Evolutionary conservation across 2,329 filamentous ascomycete genomes (phyloP), one percentile per base, ranked within the genome.

Genomic region (Teratosphaeria epicoccoides): DNA sequence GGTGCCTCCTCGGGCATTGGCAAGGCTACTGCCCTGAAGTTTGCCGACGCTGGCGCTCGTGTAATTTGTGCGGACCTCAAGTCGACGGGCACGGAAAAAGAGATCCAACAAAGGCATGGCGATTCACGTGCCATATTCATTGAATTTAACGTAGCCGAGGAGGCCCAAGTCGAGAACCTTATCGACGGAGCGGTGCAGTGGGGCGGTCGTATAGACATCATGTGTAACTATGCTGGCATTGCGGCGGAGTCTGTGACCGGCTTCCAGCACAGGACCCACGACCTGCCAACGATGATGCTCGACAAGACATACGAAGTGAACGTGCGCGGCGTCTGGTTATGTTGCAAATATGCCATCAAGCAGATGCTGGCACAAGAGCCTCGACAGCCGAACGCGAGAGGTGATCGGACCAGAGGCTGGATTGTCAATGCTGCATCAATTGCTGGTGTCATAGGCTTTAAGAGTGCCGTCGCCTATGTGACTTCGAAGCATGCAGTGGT

Each of bases 371-470:
- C 55, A 23, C 71, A 72, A 52, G 66, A 68, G 20, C 69, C 66
- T 1, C 49, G 55, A 10, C 55, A 51, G 44, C 50, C 54, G 26
- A 61, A 68, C 12, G 59, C 56, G 3, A 60, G 60, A 2, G 71
- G 74, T 10, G 70, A 75, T 22, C 46, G 57, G 37, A 62, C 58
- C 1, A 57, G 73, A 44, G 76, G 75, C 0, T 77, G 73, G 71
- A 74, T 78, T 48, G 66, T 78, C 14, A 78, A 78, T 50, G 70
- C 73, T 2, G 68, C 73, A 0, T 73, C 70, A 9, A 70, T 75
- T 10, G 63, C 66, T 46, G 73, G 73, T 0, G 43, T 71, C 0
- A 62, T 57, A 9, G 49, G 40, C 12, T n/a, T 37, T n/a, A 25
- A 44, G 4, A 49, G 46, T 25, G 24, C 48, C 40, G 33, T 25